A percentile compares a stretch with the other conserved stretches of the same genome.
Conservation (phyloP, 106 monocot species). For the Xerophyta viscosa region DNA sequence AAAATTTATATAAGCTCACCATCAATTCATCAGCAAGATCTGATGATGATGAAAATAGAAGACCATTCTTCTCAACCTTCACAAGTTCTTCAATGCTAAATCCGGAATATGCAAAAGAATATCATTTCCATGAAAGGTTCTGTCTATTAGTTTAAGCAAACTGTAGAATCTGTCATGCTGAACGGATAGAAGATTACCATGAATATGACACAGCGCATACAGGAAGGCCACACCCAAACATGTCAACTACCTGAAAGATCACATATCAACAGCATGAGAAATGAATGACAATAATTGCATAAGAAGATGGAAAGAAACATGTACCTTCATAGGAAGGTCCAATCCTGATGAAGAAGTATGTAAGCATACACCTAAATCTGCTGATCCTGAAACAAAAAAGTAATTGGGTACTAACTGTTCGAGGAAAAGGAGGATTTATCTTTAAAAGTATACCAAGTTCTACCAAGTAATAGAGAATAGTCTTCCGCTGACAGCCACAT, state of each 20-base stretch:
- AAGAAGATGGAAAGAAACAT: background rate
- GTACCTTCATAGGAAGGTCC: slow-evolving; percentile 98
- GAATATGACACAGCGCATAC: slow-evolving; percentile 86
- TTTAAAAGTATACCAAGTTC: background rate
- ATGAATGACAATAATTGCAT: background rate
- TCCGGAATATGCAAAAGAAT: slow-evolving; percentile 9
- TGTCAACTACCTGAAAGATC: slow-evolving; percentile 76
- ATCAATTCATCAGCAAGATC: slow-evolving; percentile 91
- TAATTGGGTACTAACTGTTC: background rate
- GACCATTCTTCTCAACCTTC: slow-evolving; percentile 72
- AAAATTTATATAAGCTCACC: slow-evolving; percentile 23
- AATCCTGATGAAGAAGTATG: slow-evolving; percentile 95
- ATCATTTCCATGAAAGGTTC: background rate
- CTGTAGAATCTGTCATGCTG: background rate
- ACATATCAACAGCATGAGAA: background rate
- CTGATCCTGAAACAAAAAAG: slow-evolving; percentile 58
- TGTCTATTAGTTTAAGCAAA: background rate
- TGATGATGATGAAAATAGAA: slow-evolving; percentile 82
- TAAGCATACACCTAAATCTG: slow-evolving; percentile 84
- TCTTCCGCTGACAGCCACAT: slow-evolving; percentile 91
- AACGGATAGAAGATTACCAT: slow-evolving; percentile 38
- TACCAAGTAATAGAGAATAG: slow-evolving; percentile 88
- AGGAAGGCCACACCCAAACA: slow-evolving; percentile 95
- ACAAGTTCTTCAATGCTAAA: slow-evolving; percentile 86
- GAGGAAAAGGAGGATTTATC: background rate